Evolutionary conservation across 2,329 filamentous ascomycete species (phyloP).

Genomic region (Monosporascus sp.): DNA sequence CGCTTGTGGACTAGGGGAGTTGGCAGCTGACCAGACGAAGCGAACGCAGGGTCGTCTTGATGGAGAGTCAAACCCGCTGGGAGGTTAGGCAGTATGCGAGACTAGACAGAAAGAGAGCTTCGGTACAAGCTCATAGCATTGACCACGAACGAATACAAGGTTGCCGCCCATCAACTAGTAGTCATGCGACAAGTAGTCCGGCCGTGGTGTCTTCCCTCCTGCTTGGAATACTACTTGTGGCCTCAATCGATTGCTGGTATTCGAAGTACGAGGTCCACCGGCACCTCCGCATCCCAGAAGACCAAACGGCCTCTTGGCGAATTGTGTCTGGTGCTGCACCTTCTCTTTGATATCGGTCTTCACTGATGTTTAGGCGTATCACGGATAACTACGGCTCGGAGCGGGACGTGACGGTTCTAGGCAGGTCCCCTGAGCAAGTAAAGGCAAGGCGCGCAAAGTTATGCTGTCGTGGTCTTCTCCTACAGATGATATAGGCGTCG

Average conservation of each 20-base stretch:
- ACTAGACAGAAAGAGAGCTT: constrained; percentile 10
- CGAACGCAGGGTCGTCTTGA: constrained; percentile 1
- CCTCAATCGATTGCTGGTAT: constrained; percentile 21
- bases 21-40: constrained; percentile 1
- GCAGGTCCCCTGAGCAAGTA: background rate
- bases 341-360: background rate
- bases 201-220: constrained; percentile 6
- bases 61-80: constrained; percentile 2
- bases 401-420: background rate
- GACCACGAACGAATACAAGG: constrained; percentile 9
- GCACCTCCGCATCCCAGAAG: constrained; percentile 31
- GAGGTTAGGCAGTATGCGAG: constrained; percentile 6
- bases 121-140: constrained; percentile 18
- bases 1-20: constrained; percentile 5
- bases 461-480: background rate
- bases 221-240: constrained; percentile 10
- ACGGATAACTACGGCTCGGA: background rate
- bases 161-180: constrained; percentile 13
- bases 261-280: constrained; percentile 26
- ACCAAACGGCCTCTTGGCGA: constrained; percentile 25
- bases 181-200: constrained; percentile 7
- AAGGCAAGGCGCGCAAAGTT: background rate
- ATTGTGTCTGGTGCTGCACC: background rate
- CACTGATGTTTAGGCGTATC: background rate
- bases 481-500: background rate